Conservation (phyloP, 129 eudicot species). For the Lactuca sativa region DNA sequence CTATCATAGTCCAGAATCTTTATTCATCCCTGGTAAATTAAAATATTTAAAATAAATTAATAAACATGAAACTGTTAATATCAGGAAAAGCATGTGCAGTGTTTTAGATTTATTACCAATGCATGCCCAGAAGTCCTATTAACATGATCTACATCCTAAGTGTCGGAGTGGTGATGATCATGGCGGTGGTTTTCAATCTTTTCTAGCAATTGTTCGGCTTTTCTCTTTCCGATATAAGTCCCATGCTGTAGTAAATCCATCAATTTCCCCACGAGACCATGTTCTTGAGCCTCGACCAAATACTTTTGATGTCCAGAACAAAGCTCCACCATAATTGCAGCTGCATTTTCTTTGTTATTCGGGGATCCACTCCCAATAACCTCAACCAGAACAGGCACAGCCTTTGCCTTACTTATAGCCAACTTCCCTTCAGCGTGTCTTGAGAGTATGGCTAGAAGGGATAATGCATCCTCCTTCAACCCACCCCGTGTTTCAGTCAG, state of each 20-base stretch:
- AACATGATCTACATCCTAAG: no score
- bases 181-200: no score
- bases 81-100: no score
- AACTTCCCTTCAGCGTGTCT: conserved; percentile 89
- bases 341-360: conserved; percentile 90
- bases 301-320: conserved; percentile 69
- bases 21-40: no score
- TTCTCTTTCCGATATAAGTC: conserved; percentile 86
- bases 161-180: no score
- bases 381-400: conserved; percentile 71
- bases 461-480: conserved; percentile 87
- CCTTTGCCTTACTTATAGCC: conserved; percentile 72
- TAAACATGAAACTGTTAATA: no score
- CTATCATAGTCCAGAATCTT: no score
- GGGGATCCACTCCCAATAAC: conserved; percentile 81
- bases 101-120: no score
- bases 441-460: conserved; percentile 83
- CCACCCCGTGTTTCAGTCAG: conserved; percentile 75
- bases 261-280: conserved; percentile 52
- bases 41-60: no score
- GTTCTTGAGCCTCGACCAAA: no score
- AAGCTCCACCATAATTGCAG: conserved; percentile 82
- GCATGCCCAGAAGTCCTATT: no score
- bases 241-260: conserved; percentile 64
- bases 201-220: conserved; percentile 86